Evolutionary conservation across 2,329 filamentous ascomycete species (phyloP).

Genomic region (Arthrocladium fulminans): DNA sequence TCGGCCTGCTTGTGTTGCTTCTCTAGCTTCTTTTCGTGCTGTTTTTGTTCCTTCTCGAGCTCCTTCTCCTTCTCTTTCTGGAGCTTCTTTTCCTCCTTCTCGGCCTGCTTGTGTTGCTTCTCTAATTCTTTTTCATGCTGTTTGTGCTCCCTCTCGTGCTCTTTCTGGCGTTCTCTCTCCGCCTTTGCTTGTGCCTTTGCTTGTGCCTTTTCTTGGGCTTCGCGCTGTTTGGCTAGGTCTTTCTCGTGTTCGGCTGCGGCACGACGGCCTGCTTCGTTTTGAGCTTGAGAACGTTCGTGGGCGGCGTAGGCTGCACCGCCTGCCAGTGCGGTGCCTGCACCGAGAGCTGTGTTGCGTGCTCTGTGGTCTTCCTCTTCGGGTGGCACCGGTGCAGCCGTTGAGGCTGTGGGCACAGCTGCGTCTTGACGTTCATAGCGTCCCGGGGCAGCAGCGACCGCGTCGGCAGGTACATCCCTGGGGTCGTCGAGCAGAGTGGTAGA

Average conservation of each 20-base stretch:
- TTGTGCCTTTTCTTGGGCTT: conserved; percentile 14
- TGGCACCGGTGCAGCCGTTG: background rate
- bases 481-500: background rate
- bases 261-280: conserved; percentile 12
- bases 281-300: background rate
- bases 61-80: conserved; percentile 13
- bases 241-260: conserved; percentile 11
- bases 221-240: conserved; percentile 16
- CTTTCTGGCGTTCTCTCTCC: conserved; percentile 15
- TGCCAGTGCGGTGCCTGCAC: conserved; percentile 5
- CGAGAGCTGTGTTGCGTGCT: background rate
- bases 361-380: background rate
- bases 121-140: conserved; percentile 12
- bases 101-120: too few relatives aligned
- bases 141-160: conserved; percentile 9
- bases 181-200: conserved; percentile 10
- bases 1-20: conserved; percentile 11
- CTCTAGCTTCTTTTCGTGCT: conserved; percentile 12
- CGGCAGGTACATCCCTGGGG: background rate
- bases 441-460: conserved; percentile 3
- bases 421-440: conserved; percentile 1
- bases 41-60: conserved; percentile 13
- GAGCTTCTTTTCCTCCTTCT: conserved; percentile 15
- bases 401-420: background rate
- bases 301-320: conserved; percentile 4